phyloP scores from a whole-genome alignment of 352 stramenopile genomes.

The Pythium grandisporangium region DNA sequence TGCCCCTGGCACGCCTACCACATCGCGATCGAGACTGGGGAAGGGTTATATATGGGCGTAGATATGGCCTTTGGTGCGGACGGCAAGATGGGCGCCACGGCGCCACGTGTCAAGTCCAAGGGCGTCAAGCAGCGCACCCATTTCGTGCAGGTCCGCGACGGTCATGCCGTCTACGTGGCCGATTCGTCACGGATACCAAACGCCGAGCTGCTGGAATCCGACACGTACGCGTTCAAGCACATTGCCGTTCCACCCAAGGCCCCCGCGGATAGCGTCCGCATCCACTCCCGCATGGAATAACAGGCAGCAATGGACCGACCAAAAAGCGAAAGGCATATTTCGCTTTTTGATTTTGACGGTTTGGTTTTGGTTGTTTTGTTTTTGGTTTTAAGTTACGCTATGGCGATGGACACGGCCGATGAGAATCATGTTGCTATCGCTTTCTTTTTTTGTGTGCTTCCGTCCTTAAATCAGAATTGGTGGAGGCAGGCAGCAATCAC shows the following conservation, averaged over 20 bases:
- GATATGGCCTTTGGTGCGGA: conserved; percentile 47
- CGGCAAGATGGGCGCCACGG: conserved; percentile 38
- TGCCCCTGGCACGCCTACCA: conserved; percentile 84
- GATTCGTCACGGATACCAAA: conserved; percentile 62
- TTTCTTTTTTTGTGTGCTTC: too few relatives aligned
- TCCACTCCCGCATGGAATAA: conserved; percentile 69
- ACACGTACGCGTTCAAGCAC: conserved; percentile 65
- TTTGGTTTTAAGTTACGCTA: too few relatives aligned
- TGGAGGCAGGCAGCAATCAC: too few relatives aligned
- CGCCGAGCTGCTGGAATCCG: conserved; percentile 38
- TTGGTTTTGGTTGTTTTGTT: too few relatives aligned
- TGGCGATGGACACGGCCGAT: too few relatives aligned
- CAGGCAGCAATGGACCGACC: too few relatives aligned
- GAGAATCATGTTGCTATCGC: too few relatives aligned
- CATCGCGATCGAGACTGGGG: conserved; percentile 69
- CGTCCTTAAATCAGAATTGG: too few relatives aligned
- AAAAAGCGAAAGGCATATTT: conserved; percentile 1
- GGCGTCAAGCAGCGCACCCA: conserved; percentile 81
- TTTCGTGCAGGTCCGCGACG: conserved; percentile 62
- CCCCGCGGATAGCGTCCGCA: conserved; percentile 25
- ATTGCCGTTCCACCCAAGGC: conserved; percentile 19
- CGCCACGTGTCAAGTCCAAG: conserved; percentile 66
- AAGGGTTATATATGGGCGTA: conserved; percentile 81
- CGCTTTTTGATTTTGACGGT: too few relatives aligned
- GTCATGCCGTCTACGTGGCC: conserved; percentile 62